Evolutionary conservation across 2,329 filamentous ascomycete genomes (phyloP).

Genomic region (Stachybotrys chartarum): DNA sequence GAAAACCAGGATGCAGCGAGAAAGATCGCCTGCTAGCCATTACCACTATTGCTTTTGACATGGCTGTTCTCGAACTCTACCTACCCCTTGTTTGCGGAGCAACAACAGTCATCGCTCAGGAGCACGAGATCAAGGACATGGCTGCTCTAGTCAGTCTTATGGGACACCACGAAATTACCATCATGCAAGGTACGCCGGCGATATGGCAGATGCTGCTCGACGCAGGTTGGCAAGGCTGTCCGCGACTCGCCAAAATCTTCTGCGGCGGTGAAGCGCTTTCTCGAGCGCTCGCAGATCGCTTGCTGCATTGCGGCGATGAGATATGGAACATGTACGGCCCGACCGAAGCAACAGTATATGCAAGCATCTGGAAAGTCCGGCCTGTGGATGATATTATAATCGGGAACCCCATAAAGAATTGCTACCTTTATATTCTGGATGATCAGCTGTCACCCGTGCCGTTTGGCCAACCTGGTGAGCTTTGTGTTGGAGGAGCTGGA

Average conservation of each 20-base stretch:
- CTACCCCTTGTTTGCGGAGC: slow-evolving; percentile 9
- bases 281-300: slow-evolving; percentile 5
- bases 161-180: slow-evolving; percentile 7
- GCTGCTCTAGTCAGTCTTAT: slow-evolving; percentile 5
- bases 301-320: slow-evolving; percentile 4
- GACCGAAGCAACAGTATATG: slow-evolving; percentile 14
- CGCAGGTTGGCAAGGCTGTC: slow-evolving; percentile 6
- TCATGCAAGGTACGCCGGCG: slow-evolving; percentile 10
- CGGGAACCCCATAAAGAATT: slow-evolving; percentile 13
- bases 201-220: slow-evolving; percentile 12
- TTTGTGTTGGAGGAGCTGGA: slow-evolving; percentile 22
- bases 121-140: slow-evolving; percentile 6
- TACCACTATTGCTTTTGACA: slow-evolving; percentile 11
- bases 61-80: slow-evolving; percentile 9
- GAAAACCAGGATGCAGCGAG: slow-evolving; percentile 5
- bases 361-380: slow-evolving; percentile 14
- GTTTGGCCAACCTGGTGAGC: slow-evolving; percentile 24
- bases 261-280: slow-evolving; percentile 7
- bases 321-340: slow-evolving; percentile 22
- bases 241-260: slow-evolving; percentile 6
- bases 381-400: slow-evolving; percentile 8
- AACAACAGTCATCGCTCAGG: slow-evolving; percentile 7
- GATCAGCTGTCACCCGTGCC: slow-evolving; percentile 24
- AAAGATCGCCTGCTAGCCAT: slow-evolving; percentile 10
- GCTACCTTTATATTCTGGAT: slow-evolving; percentile 33